Conservation (phyloP, 2,329 filamentous ascomycete species). For the Scortechinia acanthostroma region DNA sequence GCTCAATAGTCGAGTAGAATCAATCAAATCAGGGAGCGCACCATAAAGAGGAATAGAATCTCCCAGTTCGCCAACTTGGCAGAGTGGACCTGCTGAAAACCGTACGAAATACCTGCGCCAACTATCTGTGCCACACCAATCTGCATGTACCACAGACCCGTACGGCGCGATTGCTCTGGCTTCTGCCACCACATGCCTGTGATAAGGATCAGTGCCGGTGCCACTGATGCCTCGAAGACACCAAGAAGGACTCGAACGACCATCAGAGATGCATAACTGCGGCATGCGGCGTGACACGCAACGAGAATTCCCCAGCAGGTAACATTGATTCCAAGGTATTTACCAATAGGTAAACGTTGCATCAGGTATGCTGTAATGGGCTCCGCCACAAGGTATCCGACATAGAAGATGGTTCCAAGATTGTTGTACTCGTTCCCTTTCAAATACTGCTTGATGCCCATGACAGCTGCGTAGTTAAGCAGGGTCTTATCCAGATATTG, state of each 20-base stretch:
- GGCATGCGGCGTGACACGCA: slow-evolving; percentile 9
- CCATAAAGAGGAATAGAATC: slow-evolving; percentile 24
- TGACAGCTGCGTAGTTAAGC: background rate
- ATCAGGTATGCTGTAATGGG: slow-evolving; percentile 4
- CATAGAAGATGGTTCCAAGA: background rate
- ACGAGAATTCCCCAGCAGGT: slow-evolving; percentile 6
- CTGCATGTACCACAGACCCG: slow-evolving; percentile 16
- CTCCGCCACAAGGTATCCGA: background rate
- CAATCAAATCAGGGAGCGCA: no score
- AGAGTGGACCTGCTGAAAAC: slow-evolving; percentile 17
- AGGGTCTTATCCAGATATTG: background rate
- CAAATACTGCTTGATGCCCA: background rate
- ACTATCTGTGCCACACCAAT: slow-evolving; percentile 24
- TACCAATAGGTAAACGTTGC: slow-evolving; percentile 8
- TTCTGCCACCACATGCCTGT: slow-evolving; percentile 19
- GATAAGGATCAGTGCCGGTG: slow-evolving; percentile 18
- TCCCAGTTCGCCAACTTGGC: slow-evolving; percentile 21
- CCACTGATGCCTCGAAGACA: slow-evolving; percentile 13
- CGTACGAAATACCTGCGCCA: slow-evolving; percentile 24
- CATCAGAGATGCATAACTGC: slow-evolving; percentile 11
- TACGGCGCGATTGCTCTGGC: slow-evolving; percentile 18
- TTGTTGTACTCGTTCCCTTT: background rate
- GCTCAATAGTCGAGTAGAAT: no score
- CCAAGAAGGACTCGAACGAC: slow-evolving; percentile 15
- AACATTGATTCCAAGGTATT: slow-evolving; percentile 6